phyloP scores from a whole-genome alignment of 129 eudicot genomes.

The Glebionis coronaria region DNA sequence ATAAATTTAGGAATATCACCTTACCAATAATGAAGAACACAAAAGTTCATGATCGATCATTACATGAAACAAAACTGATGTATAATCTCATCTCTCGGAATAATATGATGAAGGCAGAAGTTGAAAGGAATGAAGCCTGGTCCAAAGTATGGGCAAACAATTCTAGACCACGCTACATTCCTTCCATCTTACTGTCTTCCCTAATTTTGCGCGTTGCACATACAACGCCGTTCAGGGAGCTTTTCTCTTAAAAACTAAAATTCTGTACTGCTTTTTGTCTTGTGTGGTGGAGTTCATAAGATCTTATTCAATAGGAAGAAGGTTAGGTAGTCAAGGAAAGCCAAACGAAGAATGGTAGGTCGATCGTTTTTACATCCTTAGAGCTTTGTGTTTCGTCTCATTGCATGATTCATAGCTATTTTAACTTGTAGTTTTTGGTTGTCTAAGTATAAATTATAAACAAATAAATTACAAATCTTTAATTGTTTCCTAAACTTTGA shows the following conservation, averaged over 20 bases:
- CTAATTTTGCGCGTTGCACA: neutral
- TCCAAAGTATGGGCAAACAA: neutral
- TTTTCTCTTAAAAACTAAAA: neutral
- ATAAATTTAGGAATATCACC: neutral
- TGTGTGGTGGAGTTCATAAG: conserved; percentile 15
- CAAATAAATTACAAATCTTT: no score
- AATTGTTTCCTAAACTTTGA: no score
- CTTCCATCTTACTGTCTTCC: conserved; percentile 26
- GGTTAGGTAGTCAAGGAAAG: conserved; percentile 13
- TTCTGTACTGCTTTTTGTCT: neutral
- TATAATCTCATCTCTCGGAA: neutral
- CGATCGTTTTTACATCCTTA: neutral
- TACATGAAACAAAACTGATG: neutral
- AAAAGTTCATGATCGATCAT: conserved; percentile 15
- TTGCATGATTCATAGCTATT: conserved; percentile 7
- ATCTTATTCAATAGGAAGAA: conserved; percentile 17
- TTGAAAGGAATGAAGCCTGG: conserved; percentile 30
- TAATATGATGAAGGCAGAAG: conserved; percentile 16
- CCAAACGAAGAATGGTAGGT: conserved; percentile 12
- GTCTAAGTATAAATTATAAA: no score
- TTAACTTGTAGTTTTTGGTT: conserved; percentile 5
- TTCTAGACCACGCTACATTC: conserved; percentile 21
- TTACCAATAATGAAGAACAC: conserved; percentile 10
- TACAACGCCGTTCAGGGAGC: no score
- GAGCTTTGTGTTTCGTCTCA: conserved; percentile 6